These are phyloP conservation scores for Kuraishia hungarica DNA, from an alignment of 805 yeast genomes.

Conservation along the genomic window DNA sequence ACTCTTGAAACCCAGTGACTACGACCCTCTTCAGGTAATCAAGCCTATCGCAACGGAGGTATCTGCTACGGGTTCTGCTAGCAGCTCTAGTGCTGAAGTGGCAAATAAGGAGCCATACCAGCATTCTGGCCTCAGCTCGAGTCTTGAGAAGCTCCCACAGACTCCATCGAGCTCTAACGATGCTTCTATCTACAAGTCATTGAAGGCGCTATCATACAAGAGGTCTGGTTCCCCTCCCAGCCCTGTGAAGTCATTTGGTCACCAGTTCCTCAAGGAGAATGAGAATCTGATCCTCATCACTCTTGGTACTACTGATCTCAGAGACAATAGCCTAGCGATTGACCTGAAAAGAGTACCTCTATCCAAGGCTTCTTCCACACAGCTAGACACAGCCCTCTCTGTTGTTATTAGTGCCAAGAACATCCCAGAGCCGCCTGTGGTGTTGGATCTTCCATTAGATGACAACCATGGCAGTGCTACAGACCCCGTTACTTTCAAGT, in stretches of 20 bases:
- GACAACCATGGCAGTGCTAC: conserved; percentile 62
- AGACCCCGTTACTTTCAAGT: conserved; percentile 69
- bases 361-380: conserved; percentile 70
- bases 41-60: neutral
- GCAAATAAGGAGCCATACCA: neutral
- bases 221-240: conserved; percentile 21
- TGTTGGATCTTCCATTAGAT: conserved; percentile 75
- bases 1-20: conserved; percentile 43
- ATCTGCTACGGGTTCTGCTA: neutral
- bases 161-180: neutral
- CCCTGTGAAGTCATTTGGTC: conserved; percentile 81
- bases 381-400: conserved; percentile 81
- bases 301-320: conserved; percentile 76
- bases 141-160: conserved; percentile 13
- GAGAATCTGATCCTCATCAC: conserved; percentile 75
- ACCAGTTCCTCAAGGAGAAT: conserved; percentile 51
- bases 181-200: conserved; percentile 4
- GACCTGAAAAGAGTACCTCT: conserved; percentile 68
- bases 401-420: conserved; percentile 45
- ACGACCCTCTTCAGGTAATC: conserved; percentile 17
- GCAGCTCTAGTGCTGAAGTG: neutral
- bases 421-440: conserved; percentile 44
- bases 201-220: neutral
- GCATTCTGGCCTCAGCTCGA: conserved; percentile 5
- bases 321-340: conserved; percentile 51